A percentile compares a stretch with the other conserved stretches of the same genome.
Evolutionary conservation across 2,329 filamentous ascomycete species (phyloP).

Genomic region (Sclerotinia glacialis): DNA sequence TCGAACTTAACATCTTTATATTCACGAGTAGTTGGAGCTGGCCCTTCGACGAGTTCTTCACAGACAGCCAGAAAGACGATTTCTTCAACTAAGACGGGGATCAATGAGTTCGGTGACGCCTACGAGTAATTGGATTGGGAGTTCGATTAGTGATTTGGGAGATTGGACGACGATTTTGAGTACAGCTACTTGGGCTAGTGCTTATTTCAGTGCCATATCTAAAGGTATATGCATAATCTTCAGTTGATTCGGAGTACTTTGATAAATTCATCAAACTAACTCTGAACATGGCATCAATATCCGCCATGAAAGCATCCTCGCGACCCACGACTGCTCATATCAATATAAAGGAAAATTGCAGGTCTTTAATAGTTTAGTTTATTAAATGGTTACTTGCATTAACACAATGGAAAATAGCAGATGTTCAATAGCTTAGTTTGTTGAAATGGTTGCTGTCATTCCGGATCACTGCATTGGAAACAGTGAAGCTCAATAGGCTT

Average conservation of each 20-base stretch:
- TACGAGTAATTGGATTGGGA: constrained; percentile 7
- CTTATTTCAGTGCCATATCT: constrained; percentile 20
- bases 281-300: constrained; percentile 1
- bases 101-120: background rate
- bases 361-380: no score
- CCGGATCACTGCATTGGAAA: no score
- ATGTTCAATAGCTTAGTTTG: no score
- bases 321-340: no score
- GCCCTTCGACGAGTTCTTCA: background rate
- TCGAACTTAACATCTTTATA: constrained; percentile 27
- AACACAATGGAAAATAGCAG: no score
- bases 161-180: constrained; percentile 20
- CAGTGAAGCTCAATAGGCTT: no score
- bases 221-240: constrained; percentile 5
- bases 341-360: no score
- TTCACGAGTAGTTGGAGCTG: constrained; percentile 2
- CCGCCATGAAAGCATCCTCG: constrained; percentile 7
- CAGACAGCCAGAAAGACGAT: background rate
- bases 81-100: background rate
- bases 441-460: no score
- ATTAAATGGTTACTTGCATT: no score
- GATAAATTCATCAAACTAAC: background rate
- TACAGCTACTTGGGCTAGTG: constrained; percentile 23
- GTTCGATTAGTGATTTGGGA: background rate
- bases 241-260: background rate